phyloP scores from a whole-genome alignment of 2,329 filamentous ascomycete species.

The Mycosphaerella sp. region DNA sequence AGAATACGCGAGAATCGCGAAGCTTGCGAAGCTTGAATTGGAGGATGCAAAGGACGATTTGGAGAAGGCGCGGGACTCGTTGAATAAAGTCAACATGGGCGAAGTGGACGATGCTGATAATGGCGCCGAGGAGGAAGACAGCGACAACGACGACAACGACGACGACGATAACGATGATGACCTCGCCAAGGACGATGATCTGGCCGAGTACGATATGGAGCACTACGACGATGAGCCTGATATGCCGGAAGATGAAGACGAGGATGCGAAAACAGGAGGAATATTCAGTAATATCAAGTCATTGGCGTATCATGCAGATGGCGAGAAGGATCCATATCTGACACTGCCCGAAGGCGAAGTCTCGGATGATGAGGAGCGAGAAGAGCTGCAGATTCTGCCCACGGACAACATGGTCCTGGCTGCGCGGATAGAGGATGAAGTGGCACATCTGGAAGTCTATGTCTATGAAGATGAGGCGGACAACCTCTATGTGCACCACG shows the following conservation, averaged over 20 bases:
- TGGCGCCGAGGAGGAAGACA: constrained; percentile 54
- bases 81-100: constrained; percentile 32
- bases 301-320: constrained; percentile 86
- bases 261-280: constrained; percentile 51
- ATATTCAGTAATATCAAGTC: constrained; percentile 97
- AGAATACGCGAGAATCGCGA: constrained; percentile 46
- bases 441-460: constrained; percentile 93
- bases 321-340: constrained; percentile 95
- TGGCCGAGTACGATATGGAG: constrained; percentile 94
- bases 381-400: constrained; percentile 86
- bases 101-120: constrained; percentile 58
- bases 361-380: constrained; percentile 74
- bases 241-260: constrained; percentile 51
- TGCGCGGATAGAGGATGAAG: constrained; percentile 92
- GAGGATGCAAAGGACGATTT: constrained; percentile 88
- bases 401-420: constrained; percentile 90
- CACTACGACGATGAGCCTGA: constrained; percentile 75
- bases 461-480: constrained; percentile 94
- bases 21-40: constrained; percentile 58
- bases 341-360: constrained; percentile 68
- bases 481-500: constrained; percentile 98
- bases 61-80: constrained; percentile 55
- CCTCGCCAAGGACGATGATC: constrained; percentile 61
- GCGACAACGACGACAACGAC: constrained; percentile 39
- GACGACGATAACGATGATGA: constrained; percentile 24